Evolutionary conservation across 1,284 basidiomycete species (phyloP), one percentile per base, ranked within the genome.

Genomic region (Pisolithus thermaeus): DNA sequence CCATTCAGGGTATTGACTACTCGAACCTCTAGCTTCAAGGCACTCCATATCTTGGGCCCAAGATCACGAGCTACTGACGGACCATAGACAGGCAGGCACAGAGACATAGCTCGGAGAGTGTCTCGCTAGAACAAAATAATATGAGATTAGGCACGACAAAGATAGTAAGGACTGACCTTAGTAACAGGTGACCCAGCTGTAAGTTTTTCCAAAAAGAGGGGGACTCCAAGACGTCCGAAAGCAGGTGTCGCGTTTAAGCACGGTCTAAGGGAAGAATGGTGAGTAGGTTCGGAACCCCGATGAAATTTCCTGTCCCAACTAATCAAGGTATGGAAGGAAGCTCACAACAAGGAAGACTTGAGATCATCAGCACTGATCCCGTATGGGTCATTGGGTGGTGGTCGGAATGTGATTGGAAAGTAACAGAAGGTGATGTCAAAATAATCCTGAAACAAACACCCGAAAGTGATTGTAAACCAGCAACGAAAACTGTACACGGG

Each of bases 361-460:
- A 99, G 78, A 63, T 98, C 90, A 41, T 96, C 91, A 0, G 90
- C 78, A 1, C 86, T 90, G 56, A 99, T 97, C 7, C 90, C 90
- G 67, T 96, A 96, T 3, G 94, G 92, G 63, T 98, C 95, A 60
- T 95, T 89, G 1, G 93, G 90, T 6, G 95, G 93, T 11, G 95
- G 93, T 49, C 90, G 83, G 74, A 97, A 99, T 1, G 93, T 93
- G 59, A 99, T 99, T 1, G 97, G 97, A 70, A 98, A 99, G 70
- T 99, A 99, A 70, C 97, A 99, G 69, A 95, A 99, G 0, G 88
- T 90, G 62, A 98, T 85, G 64, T 99, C 92, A 72, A 97, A 99
- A 53, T 99, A 75, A 52, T 87, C 81, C 92, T 96, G 60, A 3
- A n/a, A 40, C 39, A 38, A 30, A 37, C 28, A 35, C 32, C 32